Conservation (phyloP, 805 yeast genomes). For the Wickerhamomyces xylosicus region DNA sequence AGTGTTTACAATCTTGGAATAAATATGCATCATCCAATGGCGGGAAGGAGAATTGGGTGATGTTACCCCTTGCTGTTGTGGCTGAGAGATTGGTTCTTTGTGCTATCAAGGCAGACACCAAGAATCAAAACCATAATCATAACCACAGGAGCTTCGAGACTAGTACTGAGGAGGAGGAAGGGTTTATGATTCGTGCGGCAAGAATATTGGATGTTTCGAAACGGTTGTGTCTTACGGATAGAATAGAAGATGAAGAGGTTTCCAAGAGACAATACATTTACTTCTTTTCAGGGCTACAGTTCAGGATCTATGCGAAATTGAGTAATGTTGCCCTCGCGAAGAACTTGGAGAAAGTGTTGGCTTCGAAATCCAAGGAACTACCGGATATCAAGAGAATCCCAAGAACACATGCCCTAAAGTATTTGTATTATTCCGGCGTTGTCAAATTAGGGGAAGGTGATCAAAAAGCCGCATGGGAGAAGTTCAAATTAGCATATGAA, state of each 20-base stretch:
- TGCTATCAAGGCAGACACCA: constrained; percentile 18
- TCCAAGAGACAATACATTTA: constrained; percentile 59
- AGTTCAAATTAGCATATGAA: constrained; percentile 37
- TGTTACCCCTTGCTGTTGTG: constrained; percentile 29
- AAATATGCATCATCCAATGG: constrained; percentile 48
- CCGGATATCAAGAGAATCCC: constrained; percentile 37
- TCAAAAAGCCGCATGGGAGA: constrained; percentile 36
- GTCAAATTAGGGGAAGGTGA: constrained; percentile 58
- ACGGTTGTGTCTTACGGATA: constrained; percentile 70
- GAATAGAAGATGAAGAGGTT: constrained; percentile 36
- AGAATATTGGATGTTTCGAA: constrained; percentile 62
- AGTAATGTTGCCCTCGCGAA: constrained; percentile 64
- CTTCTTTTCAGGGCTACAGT: constrained; percentile 58
- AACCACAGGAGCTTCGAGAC: not conserved
- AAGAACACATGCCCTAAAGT: constrained; percentile 47
- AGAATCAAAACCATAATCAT: not conserved
- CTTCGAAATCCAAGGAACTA: constrained; percentile 38
- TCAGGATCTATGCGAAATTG: constrained; percentile 58
- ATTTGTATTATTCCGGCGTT: constrained; percentile 60
- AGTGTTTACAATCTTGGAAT: constrained; percentile 34
- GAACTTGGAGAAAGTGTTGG: constrained; percentile 61
- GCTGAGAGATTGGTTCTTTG: constrained; percentile 26
- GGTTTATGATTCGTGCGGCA: constrained; percentile 43
- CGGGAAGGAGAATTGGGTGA: constrained; percentile 41
- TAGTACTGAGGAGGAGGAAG: constrained; percentile 20